Base-by-base conservation (phyloP, 257 asterid species). In the Thymus mandschuricus region DNA sequence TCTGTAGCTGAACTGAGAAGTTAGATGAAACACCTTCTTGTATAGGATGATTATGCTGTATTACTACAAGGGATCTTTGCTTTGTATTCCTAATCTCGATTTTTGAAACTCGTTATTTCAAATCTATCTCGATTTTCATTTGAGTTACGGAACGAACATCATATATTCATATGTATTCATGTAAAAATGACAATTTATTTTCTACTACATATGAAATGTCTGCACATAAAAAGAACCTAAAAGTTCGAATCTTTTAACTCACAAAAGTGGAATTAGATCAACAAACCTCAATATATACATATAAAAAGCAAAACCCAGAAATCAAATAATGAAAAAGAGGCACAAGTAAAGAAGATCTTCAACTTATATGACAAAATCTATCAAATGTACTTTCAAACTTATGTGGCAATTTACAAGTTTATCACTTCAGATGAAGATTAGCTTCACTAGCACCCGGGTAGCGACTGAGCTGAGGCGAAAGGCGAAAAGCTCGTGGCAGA, bases 401-500 rank as follows among this genome's bases (percentile, higher is more conserved):
- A 30, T 12, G 61, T 60, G 69, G 73, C 68, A 77, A 82, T 77
- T 66, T 77, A 84, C 86, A 81, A 40, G 72, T 54, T 55, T 43
- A n/a, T 56, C 74, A 11, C 21, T 58, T 10, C 3, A 29, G 70
- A 41, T 50, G 62, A 70, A 78, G 8, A n/a, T 43, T 27, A 12
- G 30, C 15, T 60, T 41, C 48, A 60, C 72, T 81, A 86, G 70
- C 98, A 86, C 13, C 72, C 98, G 0, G 96, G 98, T 50, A 92
- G 96, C 7, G 96, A 89, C 52, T 89, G 89, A 66, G 96, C 83
- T 1, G 98, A 89, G 69, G 89, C 86, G 67, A 78, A 92, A 10
- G 96, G 96, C 0, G 98, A 89, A 65, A 89, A 88, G 89, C 96
- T 92, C 3, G 89, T 64, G 41, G 92, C 75, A 2, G 96, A 88